phyloP scores from a whole-genome alignment of 495 filamentous ascomycete genomes.

The Melanomma pulvis-pyrius region DNA sequence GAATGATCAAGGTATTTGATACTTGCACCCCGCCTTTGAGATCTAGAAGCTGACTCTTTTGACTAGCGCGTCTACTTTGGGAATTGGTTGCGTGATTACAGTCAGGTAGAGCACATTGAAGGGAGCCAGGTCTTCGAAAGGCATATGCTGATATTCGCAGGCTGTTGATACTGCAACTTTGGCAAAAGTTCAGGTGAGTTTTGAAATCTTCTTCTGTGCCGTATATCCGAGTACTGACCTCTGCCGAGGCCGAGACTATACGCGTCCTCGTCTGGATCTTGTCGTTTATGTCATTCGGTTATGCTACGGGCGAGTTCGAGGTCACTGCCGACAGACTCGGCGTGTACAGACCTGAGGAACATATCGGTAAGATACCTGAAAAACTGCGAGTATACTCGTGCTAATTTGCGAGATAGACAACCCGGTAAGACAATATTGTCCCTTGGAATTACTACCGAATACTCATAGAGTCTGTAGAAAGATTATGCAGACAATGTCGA shows the following conservation, averaged over 20 bases:
- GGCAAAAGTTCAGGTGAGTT: conserved; percentile 69
- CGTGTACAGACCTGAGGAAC: conserved; percentile 92
- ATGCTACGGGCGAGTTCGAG: conserved; percentile 96
- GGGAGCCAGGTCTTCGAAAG: not conserved
- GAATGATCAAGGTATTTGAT: conserved; percentile 67
- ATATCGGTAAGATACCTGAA: conserved; percentile 77
- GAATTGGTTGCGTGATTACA: conserved; percentile 55
- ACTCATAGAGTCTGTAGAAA: conserved; percentile 45
- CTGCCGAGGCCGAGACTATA: conserved; percentile 71
- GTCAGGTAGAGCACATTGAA: conserved; percentile 15
- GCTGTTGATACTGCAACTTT: conserved; percentile 91
- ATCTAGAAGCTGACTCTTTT: conserved; percentile 3
- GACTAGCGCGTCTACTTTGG: conserved; percentile 84
- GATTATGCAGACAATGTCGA: conserved; percentile 89
- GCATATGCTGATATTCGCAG: conserved; percentile 52
- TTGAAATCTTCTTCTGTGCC: not conserved
- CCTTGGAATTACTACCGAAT: not conserved
- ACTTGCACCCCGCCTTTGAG: not conserved
- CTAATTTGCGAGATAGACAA: conserved; percentile 11
- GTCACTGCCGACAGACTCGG: conserved; percentile 90
- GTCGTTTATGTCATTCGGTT: conserved; percentile 90
- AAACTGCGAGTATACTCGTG: not conserved
- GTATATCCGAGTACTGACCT: conserved; percentile 13
- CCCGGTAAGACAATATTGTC: conserved; percentile 7
- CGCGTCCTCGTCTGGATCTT: conserved; percentile 88